Conservation (phyloP, 108 stramenopile species). For the Fragilaria crotonensis region DNA sequence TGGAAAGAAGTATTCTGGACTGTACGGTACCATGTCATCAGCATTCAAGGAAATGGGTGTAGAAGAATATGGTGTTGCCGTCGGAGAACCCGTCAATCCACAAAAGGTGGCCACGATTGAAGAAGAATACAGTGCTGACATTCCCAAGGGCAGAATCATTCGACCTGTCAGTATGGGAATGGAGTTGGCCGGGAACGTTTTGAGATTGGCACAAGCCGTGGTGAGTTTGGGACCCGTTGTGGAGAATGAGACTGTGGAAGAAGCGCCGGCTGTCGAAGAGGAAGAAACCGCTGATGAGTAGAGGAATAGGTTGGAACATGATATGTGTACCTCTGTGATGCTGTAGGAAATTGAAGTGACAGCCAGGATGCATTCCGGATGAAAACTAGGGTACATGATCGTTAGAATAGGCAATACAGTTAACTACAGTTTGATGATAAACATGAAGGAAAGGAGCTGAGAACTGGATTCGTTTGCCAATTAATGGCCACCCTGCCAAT, state of each 20-base stretch:
- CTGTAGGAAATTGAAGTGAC: no score
- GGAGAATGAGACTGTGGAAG: constrained; percentile 9
- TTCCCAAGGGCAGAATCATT: constrained; percentile 46
- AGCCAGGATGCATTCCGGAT: no score
- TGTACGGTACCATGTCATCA: constrained; percentile 25
- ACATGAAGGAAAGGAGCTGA: no score
- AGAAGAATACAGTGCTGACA: constrained; percentile 42
- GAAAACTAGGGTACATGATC: no score
- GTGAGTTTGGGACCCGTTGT: constrained; percentile 50
- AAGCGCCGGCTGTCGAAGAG: no score
- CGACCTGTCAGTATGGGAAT: constrained; percentile 37
- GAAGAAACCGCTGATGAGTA: no score
- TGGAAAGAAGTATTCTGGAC: constrained; percentile 44
- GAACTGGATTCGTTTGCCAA: no score
- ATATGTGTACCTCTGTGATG: no score
- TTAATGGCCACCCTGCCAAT: no score
- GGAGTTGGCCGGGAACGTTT: constrained; percentile 66
- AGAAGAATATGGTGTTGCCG: constrained; percentile 27
- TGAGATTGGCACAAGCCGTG: constrained; percentile 51
- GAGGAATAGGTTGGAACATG: no score
- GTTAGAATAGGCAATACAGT: no score
- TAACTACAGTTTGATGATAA: no score
- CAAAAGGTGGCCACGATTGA: constrained; percentile 40
- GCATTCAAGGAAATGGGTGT: constrained; percentile 58
- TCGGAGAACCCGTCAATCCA: constrained; percentile 37